These are phyloP conservation scores for Euclidium syriacum DNA, from an alignment of 345 rosid species.

Conservation along the genomic window DNA sequence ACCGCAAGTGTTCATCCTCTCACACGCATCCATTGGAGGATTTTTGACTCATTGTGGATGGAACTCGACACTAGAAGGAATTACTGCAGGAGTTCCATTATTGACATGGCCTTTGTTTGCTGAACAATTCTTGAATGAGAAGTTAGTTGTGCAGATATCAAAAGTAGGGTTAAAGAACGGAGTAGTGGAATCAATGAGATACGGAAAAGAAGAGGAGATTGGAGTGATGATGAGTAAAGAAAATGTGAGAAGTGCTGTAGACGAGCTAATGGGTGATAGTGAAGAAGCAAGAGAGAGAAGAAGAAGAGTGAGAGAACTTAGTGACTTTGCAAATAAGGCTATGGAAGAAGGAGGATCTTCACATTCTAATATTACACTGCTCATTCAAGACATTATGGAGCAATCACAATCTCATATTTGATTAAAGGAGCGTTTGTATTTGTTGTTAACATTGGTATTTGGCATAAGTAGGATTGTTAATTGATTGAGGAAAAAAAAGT, in stretches of 20 bases:
- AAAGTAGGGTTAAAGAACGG: slow-evolving; percentile 25
- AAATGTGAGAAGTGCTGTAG: not conserved
- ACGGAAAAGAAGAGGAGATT: not conserved
- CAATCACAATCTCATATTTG: not conserved
- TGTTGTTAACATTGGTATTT: not conserved
- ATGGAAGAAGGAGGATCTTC: slow-evolving; percentile 28
- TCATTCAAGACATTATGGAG: slow-evolving; percentile 19
- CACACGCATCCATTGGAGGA: slow-evolving; percentile 32
- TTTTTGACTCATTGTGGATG: slow-evolving; percentile 51
- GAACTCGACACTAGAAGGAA: too few relatives aligned
- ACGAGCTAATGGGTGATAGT: slow-evolving; percentile 8
- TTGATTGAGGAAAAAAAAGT: too few relatives aligned
- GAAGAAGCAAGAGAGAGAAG: slow-evolving; percentile 20
- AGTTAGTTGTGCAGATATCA: not conserved
- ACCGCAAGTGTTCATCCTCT: slow-evolving; percentile 37
- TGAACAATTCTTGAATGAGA: not conserved
- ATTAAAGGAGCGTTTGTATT: not conserved
- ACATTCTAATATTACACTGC: not conserved
- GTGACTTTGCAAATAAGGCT: slow-evolving; percentile 20
- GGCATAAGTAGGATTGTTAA: too few relatives aligned
- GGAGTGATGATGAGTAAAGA: slow-evolving; percentile 10
- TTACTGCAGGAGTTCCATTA: slow-evolving; percentile 25
- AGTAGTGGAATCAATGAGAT: not conserved
- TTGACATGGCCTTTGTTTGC: not conserved
- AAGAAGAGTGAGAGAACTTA: slow-evolving; percentile 20